A percentile compares a stretch with the other conserved stretches of the same genome.
phyloP scores from a whole-genome alignment of 2,329 filamentous ascomycete species.

The Atkinsonella texensis region DNA sequence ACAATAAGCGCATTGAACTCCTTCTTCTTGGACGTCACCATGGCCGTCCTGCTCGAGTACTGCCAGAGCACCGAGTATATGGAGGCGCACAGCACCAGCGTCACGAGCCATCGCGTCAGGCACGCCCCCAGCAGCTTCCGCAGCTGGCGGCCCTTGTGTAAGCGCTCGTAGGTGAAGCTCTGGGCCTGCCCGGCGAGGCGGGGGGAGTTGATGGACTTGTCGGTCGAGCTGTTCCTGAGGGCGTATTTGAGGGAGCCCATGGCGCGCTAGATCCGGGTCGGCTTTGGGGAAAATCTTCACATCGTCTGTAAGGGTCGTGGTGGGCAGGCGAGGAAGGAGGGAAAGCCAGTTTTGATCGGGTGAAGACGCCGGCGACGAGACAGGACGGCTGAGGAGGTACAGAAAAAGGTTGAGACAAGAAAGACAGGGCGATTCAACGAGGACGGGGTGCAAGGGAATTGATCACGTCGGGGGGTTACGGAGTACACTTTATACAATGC shows the following conservation, averaged over 20 bases:
- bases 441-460: too few species aligned
- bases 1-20: slow-evolving; percentile 33
- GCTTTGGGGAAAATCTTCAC: neutral
- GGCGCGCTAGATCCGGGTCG: neutral
- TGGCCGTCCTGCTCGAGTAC: slow-evolving; percentile 17
- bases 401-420: too few species aligned
- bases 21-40: slow-evolving; percentile 23
- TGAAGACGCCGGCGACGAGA: neutral
- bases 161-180: slow-evolving; percentile 13
- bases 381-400: neutral
- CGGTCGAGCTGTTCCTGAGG: neutral
- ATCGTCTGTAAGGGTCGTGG: neutral
- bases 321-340: neutral
- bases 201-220: neutral
- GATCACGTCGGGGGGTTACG: too few species aligned
- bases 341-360: neutral
- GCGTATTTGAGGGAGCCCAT: slow-evolving; percentile 1
- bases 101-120: slow-evolving; percentile 17
- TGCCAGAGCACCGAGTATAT: slow-evolving; percentile 17
- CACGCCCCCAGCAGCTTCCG: slow-evolving; percentile 9
- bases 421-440: too few species aligned
- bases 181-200: neutral
- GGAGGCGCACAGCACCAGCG: slow-evolving; percentile 15
- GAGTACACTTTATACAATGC: too few species aligned
- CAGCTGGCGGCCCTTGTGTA: slow-evolving; percentile 11